Evolutionary conservation across 495 filamentous ascomycete species (phyloP), one percentile per base, ranked within the genome.

Genomic region (Entonaema liquescens): DNA sequence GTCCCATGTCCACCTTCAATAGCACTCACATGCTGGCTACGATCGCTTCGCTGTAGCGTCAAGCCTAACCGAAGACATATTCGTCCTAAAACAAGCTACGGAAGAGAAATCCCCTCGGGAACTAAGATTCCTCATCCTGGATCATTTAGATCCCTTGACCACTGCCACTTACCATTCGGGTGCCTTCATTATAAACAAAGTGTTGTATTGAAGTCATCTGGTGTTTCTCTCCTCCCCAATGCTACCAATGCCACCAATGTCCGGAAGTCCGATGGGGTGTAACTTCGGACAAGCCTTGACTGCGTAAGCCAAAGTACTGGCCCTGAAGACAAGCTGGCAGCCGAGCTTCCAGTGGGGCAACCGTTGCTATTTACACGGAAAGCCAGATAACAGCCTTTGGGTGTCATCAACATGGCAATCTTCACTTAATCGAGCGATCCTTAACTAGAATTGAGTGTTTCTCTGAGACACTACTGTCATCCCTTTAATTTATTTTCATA

Each of bases 251-350:
- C n/a, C n/a, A n/a, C n/a, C n/a, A n/a, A 57, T 52, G 15, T 19
- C 59, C 73, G 73, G 73, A 75, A 62, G 62, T 75, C 73, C 73
- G 73, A 68, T 73, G 73, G 70, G 66, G 73, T 36, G 49, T 55
- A 61, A 59, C 68, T 17, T 52, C 56, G 40, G 13, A 53, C 49
- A 33, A 35, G 53, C 17, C 9, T 28, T 31, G 12, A 13, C 13
- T 29, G 29, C 26, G 28, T 29, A 55, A 25, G 21, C 17, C 17
- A 50, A 50, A 26, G 47, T 19, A 11, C 19, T 50, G 17, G 3
- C 47, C 47, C 21, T 50, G 17, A 6, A 50, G 3, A 21, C n/a
- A 17, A 50, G 47, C 21, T 25, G 31, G 17, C 47, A 12, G 9
- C 17, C 23, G 1, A 50, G 21, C 47, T 23, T 25, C n/a, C 19